Evolutionary conservation across 148 eudicot genomes (phyloP), one percentile per base, ranked within the genome.

Genomic region (Camellia japonica): DNA sequence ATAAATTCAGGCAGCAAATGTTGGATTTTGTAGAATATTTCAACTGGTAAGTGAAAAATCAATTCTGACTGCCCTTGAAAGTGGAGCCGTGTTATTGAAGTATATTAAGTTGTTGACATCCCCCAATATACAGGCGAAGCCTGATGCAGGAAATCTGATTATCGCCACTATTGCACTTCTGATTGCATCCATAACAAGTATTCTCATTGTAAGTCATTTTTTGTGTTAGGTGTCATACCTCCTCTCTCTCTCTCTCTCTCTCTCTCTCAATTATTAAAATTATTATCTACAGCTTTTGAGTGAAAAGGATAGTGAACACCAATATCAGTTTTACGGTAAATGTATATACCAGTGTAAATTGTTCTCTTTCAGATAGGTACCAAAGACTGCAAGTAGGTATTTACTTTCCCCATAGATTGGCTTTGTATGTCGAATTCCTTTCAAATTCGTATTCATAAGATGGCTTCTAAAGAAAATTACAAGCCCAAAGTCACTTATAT

Each of bases 171-270:
- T 74, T 74, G 77, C 77, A 0, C 77, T 74, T 41, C 44, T 74
- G 20, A 74, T 74, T 3, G 77, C 77, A 58, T 74, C 77, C 8
- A 74, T 64, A 15, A 74, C 64, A 7, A 74, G 64, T 8, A 56
- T 74, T 74, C 77, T 74, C 77, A 74, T 61, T 16, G 77, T 74
- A 74, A 74, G 77, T 44, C 64, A 56, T 74, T 74, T 73, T 47
- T 6, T 23, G 9, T 54, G n/a, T n/a, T 15, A 60, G 64, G n/a
- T 60, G n/a, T 20, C 64, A 44, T 20, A 49, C 23, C 42, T 19
- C 6, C 18, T 6, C 19, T 16, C 76, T 7, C 60, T 14, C 9
- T 41, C 18, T 6, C 19, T 16, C 76, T 7, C 60, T 14, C 9
- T 41, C 38, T 30, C 38, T 30, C 38, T 30, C 38, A 30, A 30